Conservation (phyloP, 2,329 filamentous ascomycete species). For the Penicillium brevicompactum region DNA sequence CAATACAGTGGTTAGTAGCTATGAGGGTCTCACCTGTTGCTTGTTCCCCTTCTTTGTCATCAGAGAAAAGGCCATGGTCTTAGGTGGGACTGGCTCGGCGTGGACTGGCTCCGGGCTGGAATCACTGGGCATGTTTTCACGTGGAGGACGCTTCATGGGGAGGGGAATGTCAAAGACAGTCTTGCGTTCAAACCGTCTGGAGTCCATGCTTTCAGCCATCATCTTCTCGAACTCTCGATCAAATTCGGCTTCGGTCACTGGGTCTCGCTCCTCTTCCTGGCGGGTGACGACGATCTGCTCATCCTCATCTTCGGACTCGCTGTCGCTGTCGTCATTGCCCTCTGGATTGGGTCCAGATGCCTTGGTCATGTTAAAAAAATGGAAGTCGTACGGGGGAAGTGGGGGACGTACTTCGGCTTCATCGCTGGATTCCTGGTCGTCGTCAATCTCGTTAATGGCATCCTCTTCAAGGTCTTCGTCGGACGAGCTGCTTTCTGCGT, state of each 20-base stretch:
- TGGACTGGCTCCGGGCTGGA: slow-evolving; percentile 35
- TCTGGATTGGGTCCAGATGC: slow-evolving; percentile 50
- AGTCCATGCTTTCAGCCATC: slow-evolving; percentile 96
- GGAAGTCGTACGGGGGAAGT: background rate
- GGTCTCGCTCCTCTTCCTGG: slow-evolving; percentile 85
- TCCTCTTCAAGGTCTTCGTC: slow-evolving; percentile 75
- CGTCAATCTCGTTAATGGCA: slow-evolving; percentile 55
- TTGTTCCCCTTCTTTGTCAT: slow-evolving; percentile 95
- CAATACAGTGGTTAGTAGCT: background rate
- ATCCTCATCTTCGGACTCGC: slow-evolving; percentile 66
- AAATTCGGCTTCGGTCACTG: slow-evolving; percentile 94
- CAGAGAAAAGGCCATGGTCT: slow-evolving; percentile 95
- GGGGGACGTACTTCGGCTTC: slow-evolving; percentile 44
- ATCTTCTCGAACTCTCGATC: slow-evolving; percentile 97
- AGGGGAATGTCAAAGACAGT: slow-evolving; percentile 93
- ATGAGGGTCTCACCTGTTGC: slow-evolving; percentile 70
- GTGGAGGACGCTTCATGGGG: slow-evolving; percentile 74
- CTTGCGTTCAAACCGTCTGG: slow-evolving; percentile 93
- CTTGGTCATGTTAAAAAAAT: slow-evolving; percentile 28
- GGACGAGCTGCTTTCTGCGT: slow-evolving; percentile 68
- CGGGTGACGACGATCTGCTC: slow-evolving; percentile 91
- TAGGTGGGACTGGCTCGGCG: slow-evolving; percentile 32
- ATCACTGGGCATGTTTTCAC: slow-evolving; percentile 56
- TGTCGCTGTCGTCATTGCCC: slow-evolving; percentile 40
- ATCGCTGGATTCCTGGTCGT: slow-evolving; percentile 56